A percentile compares a stretch with the other conserved stretches of the same genome.
These are phyloP conservation scores for Phlyctochytrium arcticum DNA, from an alignment of 192 early-diverging fungal species.

Conservation along the genomic window DNA sequence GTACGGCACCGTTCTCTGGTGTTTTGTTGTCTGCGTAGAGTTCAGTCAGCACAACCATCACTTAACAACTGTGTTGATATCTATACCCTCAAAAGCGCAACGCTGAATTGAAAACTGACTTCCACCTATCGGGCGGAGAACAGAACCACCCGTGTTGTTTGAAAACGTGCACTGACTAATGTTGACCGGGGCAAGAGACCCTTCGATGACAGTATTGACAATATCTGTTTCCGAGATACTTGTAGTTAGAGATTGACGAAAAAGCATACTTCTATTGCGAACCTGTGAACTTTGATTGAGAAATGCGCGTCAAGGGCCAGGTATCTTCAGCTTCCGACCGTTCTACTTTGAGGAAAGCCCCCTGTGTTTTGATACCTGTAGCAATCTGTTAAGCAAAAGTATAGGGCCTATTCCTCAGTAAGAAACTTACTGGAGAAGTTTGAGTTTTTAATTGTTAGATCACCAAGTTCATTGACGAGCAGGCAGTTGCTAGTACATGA, in stretches of 20 bases:
- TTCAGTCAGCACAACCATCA: background rate
- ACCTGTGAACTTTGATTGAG: background rate
- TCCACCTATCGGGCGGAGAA: background rate
- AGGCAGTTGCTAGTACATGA: too few relatives aligned
- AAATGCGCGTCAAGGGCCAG: background rate
- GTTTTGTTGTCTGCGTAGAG: conserved; percentile 1
- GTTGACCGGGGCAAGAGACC: background rate
- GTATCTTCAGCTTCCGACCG: background rate
- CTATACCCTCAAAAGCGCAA: background rate
- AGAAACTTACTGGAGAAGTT: too few relatives aligned
- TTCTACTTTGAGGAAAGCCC: background rate
- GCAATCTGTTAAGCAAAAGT: too few relatives aligned
- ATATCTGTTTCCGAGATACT: background rate
- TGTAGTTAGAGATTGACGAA: background rate
- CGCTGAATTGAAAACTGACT: background rate
- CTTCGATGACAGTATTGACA: background rate
- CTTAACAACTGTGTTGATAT: background rate
- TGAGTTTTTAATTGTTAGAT: too few relatives aligned
- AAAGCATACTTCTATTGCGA: background rate
- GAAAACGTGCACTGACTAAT: background rate
- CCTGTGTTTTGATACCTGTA: too few relatives aligned
- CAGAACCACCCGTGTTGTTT: conserved; percentile 2
- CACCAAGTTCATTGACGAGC: too few relatives aligned
- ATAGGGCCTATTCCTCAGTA: too few relatives aligned
- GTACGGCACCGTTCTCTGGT: conserved; percentile 2